Conservation (phyloP, 176 grass and related monocot species). For the Dendrocalamus sinicus region DNA sequence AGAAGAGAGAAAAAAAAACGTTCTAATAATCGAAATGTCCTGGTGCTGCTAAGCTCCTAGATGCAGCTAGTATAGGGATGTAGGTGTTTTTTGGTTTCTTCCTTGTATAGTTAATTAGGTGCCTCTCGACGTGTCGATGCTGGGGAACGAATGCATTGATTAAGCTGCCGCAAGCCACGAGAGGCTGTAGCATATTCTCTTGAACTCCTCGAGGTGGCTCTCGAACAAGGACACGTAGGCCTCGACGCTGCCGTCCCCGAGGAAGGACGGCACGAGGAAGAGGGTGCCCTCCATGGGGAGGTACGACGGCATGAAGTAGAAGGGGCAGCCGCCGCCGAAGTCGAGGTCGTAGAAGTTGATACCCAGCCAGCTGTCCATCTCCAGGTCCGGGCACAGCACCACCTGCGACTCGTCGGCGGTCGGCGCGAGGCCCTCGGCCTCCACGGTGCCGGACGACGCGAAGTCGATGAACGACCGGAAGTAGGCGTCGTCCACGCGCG, state of each 20-base stretch:
- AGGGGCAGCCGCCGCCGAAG: slow-evolving; percentile 36
- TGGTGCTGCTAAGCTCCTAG: not conserved
- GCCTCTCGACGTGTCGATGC: too few species aligned
- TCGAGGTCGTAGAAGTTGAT: slow-evolving; percentile 46
- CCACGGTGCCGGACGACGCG: slow-evolving; percentile 34
- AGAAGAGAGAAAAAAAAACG: not conserved
- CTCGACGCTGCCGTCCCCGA: slow-evolving; percentile 25
- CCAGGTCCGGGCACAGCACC: slow-evolving; percentile 44
- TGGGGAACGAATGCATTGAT: not conserved
- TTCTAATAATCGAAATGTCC: not conserved
- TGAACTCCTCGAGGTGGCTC: not conserved
- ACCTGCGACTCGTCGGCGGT: slow-evolving; percentile 31
- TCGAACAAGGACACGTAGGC: slow-evolving; percentile 27
- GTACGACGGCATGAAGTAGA: slow-evolving; percentile 34
- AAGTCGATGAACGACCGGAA: slow-evolving; percentile 45
- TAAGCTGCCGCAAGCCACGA: not conserved
- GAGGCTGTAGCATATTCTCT: slow-evolving; percentile 25
- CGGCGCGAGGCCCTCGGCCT: slow-evolving; percentile 38
- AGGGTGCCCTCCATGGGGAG: slow-evolving; percentile 28
- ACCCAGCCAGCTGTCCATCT: slow-evolving; percentile 53
- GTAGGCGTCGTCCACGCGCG: slow-evolving; percentile 32
- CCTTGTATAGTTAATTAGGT: not conserved
- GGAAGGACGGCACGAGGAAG: slow-evolving; percentile 29
- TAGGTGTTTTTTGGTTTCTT: not conserved
- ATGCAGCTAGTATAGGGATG: not conserved